Conservation (phyloP, 441 rosid genomes). For the Theobroma grandiflorum region DNA sequence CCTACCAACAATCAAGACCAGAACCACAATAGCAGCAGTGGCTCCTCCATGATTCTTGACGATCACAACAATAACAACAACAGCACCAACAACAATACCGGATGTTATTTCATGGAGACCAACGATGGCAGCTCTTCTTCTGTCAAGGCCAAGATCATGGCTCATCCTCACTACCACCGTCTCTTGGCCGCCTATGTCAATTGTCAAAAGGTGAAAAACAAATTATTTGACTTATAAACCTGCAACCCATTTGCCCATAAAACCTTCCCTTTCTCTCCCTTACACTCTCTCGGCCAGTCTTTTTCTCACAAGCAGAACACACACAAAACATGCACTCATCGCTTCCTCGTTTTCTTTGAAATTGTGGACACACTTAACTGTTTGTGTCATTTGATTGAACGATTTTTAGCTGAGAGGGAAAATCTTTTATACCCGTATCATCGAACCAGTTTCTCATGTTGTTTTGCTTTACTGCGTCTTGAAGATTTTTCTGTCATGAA, state of each 20-base stretch:
- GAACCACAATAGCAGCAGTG: slow-evolving; percentile 40
- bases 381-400: not conserved
- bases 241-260: not conserved
- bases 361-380: not conserved
- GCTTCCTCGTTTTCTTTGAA: not conserved
- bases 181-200: slow-evolving; percentile 86
- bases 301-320: not conserved
- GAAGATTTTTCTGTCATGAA: slow-evolving; percentile 15
- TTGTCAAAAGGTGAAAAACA: slow-evolving; percentile 81
- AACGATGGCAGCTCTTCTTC: slow-evolving; percentile 45
- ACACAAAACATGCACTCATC: not conserved
- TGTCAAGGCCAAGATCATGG: slow-evolving; percentile 87
- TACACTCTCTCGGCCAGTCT: not conserved
- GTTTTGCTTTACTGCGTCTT: slow-evolving; percentile 7
- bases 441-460: not conserved
- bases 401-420: not conserved
- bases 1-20: slow-evolving; percentile 44
- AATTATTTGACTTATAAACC: not conserved
- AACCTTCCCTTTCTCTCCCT: not conserved
- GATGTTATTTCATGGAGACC: slow-evolving; percentile 64
- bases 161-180: slow-evolving; percentile 94
- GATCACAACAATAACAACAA: slow-evolving; percentile 37
- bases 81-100: slow-evolving; percentile 32
- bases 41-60: slow-evolving; percentile 48
- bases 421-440: not conserved